Base-by-base conservation (phyloP, 352 stramenopile genomes). In the Globisporangium cederbergense region DNA sequence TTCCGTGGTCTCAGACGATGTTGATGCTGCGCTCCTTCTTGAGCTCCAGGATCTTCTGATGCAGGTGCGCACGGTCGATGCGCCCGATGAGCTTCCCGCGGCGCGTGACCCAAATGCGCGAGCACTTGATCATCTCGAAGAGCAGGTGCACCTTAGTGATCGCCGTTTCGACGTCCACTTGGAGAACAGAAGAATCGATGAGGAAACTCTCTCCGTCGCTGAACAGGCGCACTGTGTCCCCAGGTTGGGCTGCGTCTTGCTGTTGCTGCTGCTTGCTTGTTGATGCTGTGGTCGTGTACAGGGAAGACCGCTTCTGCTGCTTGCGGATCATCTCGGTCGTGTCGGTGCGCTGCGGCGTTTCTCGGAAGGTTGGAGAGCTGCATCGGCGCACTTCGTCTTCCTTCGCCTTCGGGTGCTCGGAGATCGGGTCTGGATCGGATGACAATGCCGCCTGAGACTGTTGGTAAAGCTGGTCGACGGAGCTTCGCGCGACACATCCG, bases 61-160 rank as follows among this genome's bases (percentile, higher is more conserved):
- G 78, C 22, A 89, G 66, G n/a, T 77, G 73, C 43, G 78, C 70
- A 14, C 79, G 73, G 20, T 77, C 74, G 36, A 91, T 79, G 20
- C 84, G 66, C 18, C 79, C 83, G 5, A 85, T 64, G 25, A 91
- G 74, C 2, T 70, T 62, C n/a, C 81, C 81, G 30, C 71, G 85
- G 0, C 71, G 76, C 36, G 73, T 85, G 18, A 87, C 77, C 65
- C 79, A 88, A 42, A 88, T 75, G 57, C 73, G 73, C 36, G 72
- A 78, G 69, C 79, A 86, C 58, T 86, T 83, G 69, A 86, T 78
- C 79, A 89, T 86, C 67, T 90, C 81, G 56, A 92, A 91, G 45
- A 91, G 73, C 60, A 90, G 78, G 60, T 92, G 80, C 34, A 88
- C 72, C 14, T 77, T 83, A 60, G 89, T 73, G 57, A 90, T 58